Evolutionary conservation across 345 rosid genomes (phyloP).

Genomic region (Hibiscus trionum): DNA sequence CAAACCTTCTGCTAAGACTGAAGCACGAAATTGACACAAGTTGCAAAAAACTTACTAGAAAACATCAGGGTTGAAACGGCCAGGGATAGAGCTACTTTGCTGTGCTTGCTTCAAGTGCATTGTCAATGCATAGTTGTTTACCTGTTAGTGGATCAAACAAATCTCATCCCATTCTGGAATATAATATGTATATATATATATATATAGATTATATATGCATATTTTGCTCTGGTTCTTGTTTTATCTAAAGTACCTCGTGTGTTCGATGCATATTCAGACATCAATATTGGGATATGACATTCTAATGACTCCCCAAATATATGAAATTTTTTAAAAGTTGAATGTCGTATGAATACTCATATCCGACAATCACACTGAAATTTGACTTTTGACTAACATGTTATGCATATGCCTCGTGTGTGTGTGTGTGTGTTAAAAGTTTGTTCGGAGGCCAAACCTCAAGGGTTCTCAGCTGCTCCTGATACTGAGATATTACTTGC

Average conservation of each 20-base stretch:
- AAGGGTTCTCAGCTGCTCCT: conserved; percentile 17
- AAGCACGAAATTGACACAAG: neutral
- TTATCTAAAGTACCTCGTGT: neutral
- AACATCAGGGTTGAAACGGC: conserved; percentile 14
- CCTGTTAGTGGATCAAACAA: neutral
- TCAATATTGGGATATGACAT: neutral
- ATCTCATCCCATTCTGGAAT: neutral
- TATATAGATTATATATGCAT: neutral
- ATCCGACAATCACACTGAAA: neutral
- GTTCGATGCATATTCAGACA: neutral
- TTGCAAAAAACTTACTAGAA: conserved; percentile 3
- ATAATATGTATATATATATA: neutral
- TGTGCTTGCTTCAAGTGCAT: conserved; percentile 18
- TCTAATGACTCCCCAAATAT: neutral
- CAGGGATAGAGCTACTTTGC: conserved; percentile 11
- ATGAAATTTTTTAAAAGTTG: neutral
- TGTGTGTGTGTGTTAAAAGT: neutral
- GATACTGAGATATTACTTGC: conserved; percentile 13
- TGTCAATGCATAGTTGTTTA: conserved; percentile 16
- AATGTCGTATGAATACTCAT: neutral
- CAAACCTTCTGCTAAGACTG: neutral
- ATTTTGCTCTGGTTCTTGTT: neutral
- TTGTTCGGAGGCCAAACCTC: conserved; percentile 6
- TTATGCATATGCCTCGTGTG: neutral
- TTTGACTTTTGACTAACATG: neutral